Conservation (phyloP, 495 filamentous ascomycete genomes). For the Collariella sp. region DNA sequence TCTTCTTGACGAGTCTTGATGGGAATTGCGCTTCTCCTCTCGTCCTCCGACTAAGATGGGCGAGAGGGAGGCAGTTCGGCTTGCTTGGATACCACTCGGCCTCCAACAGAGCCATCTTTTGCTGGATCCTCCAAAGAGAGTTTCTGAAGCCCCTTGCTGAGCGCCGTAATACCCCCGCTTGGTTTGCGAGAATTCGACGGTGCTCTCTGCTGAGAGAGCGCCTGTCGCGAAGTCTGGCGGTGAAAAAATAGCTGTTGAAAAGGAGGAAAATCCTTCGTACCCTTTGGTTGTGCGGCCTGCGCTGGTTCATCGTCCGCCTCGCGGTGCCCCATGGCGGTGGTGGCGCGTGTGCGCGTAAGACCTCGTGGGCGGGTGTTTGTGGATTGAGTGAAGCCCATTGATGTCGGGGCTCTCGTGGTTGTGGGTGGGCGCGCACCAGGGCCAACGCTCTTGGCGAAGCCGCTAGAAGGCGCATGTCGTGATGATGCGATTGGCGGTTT, state of each 20-base stretch:
- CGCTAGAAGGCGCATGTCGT: slow-evolving; percentile 28
- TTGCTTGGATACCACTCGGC: slow-evolving; percentile 35
- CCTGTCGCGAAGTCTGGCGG: slow-evolving; percentile 21
- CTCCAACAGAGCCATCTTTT: slow-evolving; percentile 7
- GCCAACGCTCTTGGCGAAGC: slow-evolving; percentile 51
- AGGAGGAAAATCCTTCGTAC: slow-evolving; percentile 43
- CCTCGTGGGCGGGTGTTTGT: slow-evolving; percentile 36
- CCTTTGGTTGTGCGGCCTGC: slow-evolving; percentile 50
- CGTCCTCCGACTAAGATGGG: slow-evolving; percentile 12
- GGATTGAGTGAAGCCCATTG: slow-evolving; percentile 35
- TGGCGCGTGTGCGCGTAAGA: slow-evolving; percentile 40
- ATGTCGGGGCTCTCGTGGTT: slow-evolving; percentile 40
- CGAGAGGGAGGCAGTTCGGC: slow-evolving; percentile 3
- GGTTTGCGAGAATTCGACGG: slow-evolving; percentile 3
- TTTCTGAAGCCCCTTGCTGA: slow-evolving; percentile 17
- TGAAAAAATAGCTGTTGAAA: slow-evolving; percentile 19
- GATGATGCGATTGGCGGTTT: background rate
- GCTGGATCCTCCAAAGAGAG: slow-evolving; percentile 26
- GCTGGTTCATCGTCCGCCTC: slow-evolving; percentile 29
- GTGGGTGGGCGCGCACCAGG: slow-evolving; percentile 42
- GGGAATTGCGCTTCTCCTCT: slow-evolving; percentile 3
- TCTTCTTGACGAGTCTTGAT: slow-evolving; percentile 7
- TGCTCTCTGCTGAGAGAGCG: slow-evolving; percentile 24
- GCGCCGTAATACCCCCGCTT: slow-evolving; percentile 22
- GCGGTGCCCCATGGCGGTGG: slow-evolving; percentile 53